Base-by-base conservation (phyloP, 306 rosid species). In the Sicyos edulis region DNA sequence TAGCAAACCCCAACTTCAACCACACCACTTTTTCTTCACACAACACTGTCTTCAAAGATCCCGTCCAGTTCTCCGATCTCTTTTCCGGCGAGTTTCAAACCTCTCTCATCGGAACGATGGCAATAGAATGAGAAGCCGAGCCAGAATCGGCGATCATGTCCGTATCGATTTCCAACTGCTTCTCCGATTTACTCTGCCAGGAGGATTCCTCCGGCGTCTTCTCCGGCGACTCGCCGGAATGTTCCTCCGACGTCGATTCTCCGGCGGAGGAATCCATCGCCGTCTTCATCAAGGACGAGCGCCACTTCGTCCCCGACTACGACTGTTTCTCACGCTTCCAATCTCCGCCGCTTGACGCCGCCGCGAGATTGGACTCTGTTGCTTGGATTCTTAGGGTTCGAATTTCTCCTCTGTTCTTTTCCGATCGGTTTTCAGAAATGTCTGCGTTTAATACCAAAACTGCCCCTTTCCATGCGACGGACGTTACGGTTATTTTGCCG, bases 371-470 rank as follows among this genome's bases (percentile, higher is more conserved):
- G 51, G 87, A 87, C 57, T 89, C 97, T 5, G 88, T 95, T 83
- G 92, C 92, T 81, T 95, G 99, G 99, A 91, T 95, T 91, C 88
- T 92, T 58, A 92, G 90, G 98, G 98, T 92, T 83, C 54, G 37
- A 22, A 29, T 15, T 70, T 22, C 7, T 24, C 45, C 72, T 62
- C 60, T 53, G 4, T 32, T 32, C 1, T 51, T 13, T 54, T 54
- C 10, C 42, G 37, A 15, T 49, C 9, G 29, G 29, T 26, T 26
- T 26, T 26, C 29, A 26, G 29, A 26, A 26, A 26, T 32, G 2
- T 32, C 4, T 32, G 4, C 37, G 37, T 32, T 32, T 82, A 70
- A 82, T 84, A 87, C 87, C 32, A 40, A 60, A 61, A 49, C 4
- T 79, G 82, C 83, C 85, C 79, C 82, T 70, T 40, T 32, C 5